Evolutionary conservation across 129 eudicot genomes (phyloP), one percentile per base, ranked within the genome.

Genomic region (Glebionis coronaria): DNA sequence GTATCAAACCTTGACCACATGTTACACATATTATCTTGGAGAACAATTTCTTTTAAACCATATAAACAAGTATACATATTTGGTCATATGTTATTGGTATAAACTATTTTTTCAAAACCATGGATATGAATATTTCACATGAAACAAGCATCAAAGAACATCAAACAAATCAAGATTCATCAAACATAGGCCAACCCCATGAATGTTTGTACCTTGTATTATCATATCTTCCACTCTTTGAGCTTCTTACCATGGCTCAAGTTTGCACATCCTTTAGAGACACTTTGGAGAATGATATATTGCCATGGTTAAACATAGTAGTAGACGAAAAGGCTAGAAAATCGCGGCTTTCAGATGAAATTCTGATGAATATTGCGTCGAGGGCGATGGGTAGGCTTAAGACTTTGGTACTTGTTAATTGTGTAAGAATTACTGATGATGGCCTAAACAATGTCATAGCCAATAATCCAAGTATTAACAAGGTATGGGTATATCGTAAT

Each of bases 221-320:
- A 44, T 51, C 91, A 54, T 84, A 77, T 72, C 95, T 91, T 72
- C 98, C 91, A 21, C 74, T 88, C 19, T 82, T 68, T 56, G 91
- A 91, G 74, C 98, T 91, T 74, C 84, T 88, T 12, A 63, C 78
- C 27, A 80, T 83, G 87, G 42, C 67, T 20, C 80, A 73, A 77
- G 96, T 83, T 12, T 85, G 94, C 71, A 88, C 44, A 54, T 88
- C 97, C 67, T 58, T 91, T 20, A 75, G 78, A 61, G 78, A 88
- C 0, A 84, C 91, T 56, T 16, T 88, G 55, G 68, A 71, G n/a
- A 61, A 68, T 12, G 97, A 91, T 79, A 75, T 83, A 7, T 67
- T 85, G 74, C 82, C 90, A 20, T 91, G 97, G 97, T 66, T 91
- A 45, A 69, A 80, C 62, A 45, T 91, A 18, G 61, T 85, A 1